Evolutionary conservation across 495 filamentous ascomycete species (phyloP).

Genomic region (Penicillium argentinense): DNA sequence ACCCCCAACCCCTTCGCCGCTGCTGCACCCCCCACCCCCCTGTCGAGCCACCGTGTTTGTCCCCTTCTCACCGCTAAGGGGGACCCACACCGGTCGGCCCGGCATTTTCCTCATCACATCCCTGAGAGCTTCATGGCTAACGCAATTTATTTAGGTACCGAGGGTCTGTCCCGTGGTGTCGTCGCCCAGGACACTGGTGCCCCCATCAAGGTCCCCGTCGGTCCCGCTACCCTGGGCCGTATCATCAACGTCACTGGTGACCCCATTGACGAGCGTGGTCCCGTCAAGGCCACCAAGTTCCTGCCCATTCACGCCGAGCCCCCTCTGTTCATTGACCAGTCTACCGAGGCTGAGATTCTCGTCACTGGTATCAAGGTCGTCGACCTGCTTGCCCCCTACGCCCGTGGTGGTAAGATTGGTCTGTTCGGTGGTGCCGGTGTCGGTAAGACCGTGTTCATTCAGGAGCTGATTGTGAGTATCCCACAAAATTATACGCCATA

Average conservation of each 20-base stretch:
- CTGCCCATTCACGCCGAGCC: constrained; percentile 93
- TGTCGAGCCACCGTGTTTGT: constrained; percentile 28
- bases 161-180: constrained; percentile 93
- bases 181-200: constrained; percentile 83
- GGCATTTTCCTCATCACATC: constrained; percentile 5
- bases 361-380: constrained; percentile 99
- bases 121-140: constrained; percentile 20
- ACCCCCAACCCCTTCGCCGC: not conserved
- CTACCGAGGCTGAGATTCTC: constrained; percentile 91
- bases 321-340: constrained; percentile 88
- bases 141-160: constrained; percentile 70
- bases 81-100: constrained; percentile 24
- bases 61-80: constrained; percentile 16
- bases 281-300: constrained; percentile 86
- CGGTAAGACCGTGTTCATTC: constrained; percentile 99
- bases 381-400: constrained; percentile 96
- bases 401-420: constrained; percentile 99
- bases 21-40: constrained; percentile 5
- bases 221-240: constrained; percentile 90
- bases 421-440: constrained; percentile 99
- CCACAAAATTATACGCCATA: not conserved
- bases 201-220: constrained; percentile 97
- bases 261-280: constrained; percentile 98
- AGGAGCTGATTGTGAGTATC: constrained; percentile 85
- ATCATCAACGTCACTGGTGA: constrained; percentile 99